Evolutionary conservation across 768 basidiomycete species (phyloP).

Genomic region (Trametopsis cervina): DNA sequence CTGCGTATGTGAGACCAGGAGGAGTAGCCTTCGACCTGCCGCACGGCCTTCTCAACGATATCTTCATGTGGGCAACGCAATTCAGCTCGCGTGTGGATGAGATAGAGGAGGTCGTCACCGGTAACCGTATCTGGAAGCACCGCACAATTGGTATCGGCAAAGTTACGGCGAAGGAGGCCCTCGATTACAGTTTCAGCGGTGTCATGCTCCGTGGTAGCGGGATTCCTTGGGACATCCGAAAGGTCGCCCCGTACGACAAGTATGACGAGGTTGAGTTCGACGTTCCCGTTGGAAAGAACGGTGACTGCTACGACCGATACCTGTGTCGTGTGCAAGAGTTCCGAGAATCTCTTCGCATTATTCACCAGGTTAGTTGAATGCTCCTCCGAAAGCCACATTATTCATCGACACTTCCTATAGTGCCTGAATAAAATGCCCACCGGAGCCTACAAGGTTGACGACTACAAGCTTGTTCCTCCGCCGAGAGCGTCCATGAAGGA

Average conservation of each 20-base stretch:
- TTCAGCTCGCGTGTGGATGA: slow-evolving; percentile 89
- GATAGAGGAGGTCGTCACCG: slow-evolving; percentile 96
- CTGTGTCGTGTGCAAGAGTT: slow-evolving; percentile 98
- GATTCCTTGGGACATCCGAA: slow-evolving; percentile 91
- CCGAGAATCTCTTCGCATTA: slow-evolving; percentile 88
- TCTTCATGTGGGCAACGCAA: slow-evolving; percentile 97
- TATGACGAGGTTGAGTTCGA: slow-evolving; percentile 98
- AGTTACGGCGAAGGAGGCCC: slow-evolving; percentile 87
- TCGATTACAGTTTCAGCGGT: slow-evolving; percentile 91
- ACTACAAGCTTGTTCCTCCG: slow-evolving; percentile 95
- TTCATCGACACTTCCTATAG: too few relatives aligned
- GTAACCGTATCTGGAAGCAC: slow-evolving; percentile 97
- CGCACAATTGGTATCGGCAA: slow-evolving; percentile 85
- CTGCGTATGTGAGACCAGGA: slow-evolving; percentile 96
- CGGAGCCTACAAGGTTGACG: slow-evolving; percentile 90
- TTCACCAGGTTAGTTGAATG: slow-evolving; percentile 67
- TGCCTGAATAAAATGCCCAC: slow-evolving; percentile 96
- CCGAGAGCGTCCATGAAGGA: slow-evolving; percentile 99
- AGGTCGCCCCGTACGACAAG: slow-evolving; percentile 90
- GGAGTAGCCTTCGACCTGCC: slow-evolving; percentile 98
- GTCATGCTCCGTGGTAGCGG: slow-evolving; percentile 97
- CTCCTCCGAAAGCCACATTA: not conserved
- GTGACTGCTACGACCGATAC: slow-evolving; percentile 98
- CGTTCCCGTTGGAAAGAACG: slow-evolving; percentile 92
- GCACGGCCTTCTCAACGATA: slow-evolving; percentile 97